Evolutionary conservation across 306 rosid genomes (phyloP).

Genomic region (Gleditsia sinensis): DNA sequence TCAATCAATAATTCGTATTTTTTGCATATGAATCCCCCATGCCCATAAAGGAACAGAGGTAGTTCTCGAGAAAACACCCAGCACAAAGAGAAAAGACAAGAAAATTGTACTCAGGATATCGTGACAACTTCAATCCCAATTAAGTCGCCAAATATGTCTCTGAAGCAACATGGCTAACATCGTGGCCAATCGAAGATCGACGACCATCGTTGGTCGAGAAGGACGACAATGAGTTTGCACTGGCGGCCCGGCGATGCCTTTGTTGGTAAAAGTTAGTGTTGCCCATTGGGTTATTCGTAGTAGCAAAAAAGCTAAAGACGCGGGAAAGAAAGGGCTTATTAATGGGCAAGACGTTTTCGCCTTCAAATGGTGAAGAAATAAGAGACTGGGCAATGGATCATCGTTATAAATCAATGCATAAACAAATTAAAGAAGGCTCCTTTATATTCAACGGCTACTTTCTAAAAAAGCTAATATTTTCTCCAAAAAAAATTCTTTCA

Average conservation of each 20-base stretch:
- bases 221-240: constrained; percentile 54
- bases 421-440: too few relatives aligned
- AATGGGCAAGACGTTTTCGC: constrained; percentile 29
- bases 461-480: too few relatives aligned
- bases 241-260: constrained; percentile 64
- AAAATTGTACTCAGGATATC: constrained; percentile 71
- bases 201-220: constrained; percentile 13
- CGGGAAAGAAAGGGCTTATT: constrained; percentile 57
- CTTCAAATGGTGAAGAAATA: constrained; percentile 45
- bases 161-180: constrained; percentile 59
- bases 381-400: constrained; percentile 51
- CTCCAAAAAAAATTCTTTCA: too few relatives aligned
- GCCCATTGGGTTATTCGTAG: not conserved
- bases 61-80: too few relatives aligned
- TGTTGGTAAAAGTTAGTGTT: constrained; percentile 43
- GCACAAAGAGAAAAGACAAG: too few relatives aligned
- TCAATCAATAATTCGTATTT: not conserved
- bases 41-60: not conserved
- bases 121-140: constrained; percentile 62
- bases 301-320: constrained; percentile 48
- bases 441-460: too few relatives aligned
- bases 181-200: constrained; percentile 41
- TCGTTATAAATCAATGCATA: too few relatives aligned
- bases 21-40: not conserved
- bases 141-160: constrained; percentile 66